phyloP scores from a whole-genome alignment of 768 basidiomycete genomes.

The Lepiota brunneoincarnata region DNA sequence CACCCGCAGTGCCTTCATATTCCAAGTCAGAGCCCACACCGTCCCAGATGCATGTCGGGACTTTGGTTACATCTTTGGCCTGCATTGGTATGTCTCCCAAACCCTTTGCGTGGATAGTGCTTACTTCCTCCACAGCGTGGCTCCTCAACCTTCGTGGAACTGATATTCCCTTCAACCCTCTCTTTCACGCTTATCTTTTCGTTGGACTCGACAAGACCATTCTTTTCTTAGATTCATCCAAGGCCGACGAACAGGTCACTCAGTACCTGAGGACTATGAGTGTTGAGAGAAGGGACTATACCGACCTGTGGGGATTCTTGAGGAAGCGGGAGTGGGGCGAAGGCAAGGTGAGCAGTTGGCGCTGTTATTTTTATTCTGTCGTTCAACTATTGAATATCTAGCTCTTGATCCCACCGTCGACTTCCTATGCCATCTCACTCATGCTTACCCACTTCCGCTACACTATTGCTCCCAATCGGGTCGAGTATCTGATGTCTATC shows the following conservation, averaged over 20 bases:
- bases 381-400: constrained; percentile 19
- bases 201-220: constrained; percentile 58
- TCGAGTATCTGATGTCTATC: constrained; percentile 78
- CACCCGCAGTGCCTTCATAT: constrained; percentile 57
- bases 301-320: constrained; percentile 77
- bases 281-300: constrained; percentile 65
- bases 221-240: constrained; percentile 74
- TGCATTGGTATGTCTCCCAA: constrained; percentile 56
- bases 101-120: constrained; percentile 10
- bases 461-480: constrained; percentile 64
- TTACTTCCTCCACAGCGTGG: constrained; percentile 54
- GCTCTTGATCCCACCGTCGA: constrained; percentile 70
- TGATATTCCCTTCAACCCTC: constrained; percentile 89
- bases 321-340: constrained; percentile 73
- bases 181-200: constrained; percentile 87
- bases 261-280: constrained; percentile 56
- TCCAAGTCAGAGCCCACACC: constrained; percentile 60
- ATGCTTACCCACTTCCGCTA: constrained; percentile 84
- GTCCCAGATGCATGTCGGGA: constrained; percentile 62
- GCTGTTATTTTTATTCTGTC: constrained; percentile 3
- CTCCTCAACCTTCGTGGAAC: constrained; percentile 84
- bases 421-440: constrained; percentile 79
- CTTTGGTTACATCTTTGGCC: constrained; percentile 66
- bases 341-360: constrained; percentile 53
- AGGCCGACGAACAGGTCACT: constrained; percentile 57